phyloP scores from a whole-genome alignment of 1,284 basidiomycete genomes.

The Tranzscheliella williamsii region DNA sequence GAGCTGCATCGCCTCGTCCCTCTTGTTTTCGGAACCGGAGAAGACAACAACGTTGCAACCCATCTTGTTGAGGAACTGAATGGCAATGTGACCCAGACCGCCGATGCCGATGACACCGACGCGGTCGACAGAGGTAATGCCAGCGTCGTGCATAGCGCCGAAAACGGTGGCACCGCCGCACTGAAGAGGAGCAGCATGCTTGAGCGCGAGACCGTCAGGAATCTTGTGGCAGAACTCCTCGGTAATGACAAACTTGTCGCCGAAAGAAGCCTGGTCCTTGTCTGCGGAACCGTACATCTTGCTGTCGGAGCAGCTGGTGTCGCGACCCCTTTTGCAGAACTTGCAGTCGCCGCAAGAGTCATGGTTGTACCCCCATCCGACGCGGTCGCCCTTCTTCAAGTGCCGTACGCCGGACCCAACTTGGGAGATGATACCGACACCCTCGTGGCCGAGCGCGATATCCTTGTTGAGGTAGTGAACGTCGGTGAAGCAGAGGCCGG shows the following conservation, averaged over 20 bases:
- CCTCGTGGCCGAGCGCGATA: constrained; percentile 56
- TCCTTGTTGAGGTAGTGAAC: constrained; percentile 46
- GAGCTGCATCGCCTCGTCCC: constrained; percentile 45
- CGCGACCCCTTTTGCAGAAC: constrained; percentile 48
- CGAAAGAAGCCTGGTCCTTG: constrained; percentile 50
- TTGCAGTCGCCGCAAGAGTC: constrained; percentile 47
- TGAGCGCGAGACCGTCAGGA: constrained; percentile 47
- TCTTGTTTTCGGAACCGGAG: constrained; percentile 40
- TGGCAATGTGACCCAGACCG: constrained; percentile 42
- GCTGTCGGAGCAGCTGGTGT: constrained; percentile 49
- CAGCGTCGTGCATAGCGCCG: constrained; percentile 37
- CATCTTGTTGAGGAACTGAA: constrained; percentile 45
- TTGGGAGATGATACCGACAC: constrained; percentile 54
- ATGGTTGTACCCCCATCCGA: constrained; percentile 58
- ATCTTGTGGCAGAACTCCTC: constrained; percentile 51
- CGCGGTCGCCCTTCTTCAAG: constrained; percentile 52
- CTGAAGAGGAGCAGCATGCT: constrained; percentile 46
- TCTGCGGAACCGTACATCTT: constrained; percentile 46
- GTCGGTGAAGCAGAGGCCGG: constrained; percentile 56
- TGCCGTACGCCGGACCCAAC: constrained; percentile 43
- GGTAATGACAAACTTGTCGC: constrained; percentile 53
- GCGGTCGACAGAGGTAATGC: constrained; percentile 18
- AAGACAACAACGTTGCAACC: constrained; percentile 49
- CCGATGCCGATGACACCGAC: constrained; percentile 46
- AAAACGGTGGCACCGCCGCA: constrained; percentile 49